A percentile compares a stretch with the other conserved stretches of the same genome.
phyloP scores from a whole-genome alignment of 257 asterid species.

The Rubia yunnanensis region DNA sequence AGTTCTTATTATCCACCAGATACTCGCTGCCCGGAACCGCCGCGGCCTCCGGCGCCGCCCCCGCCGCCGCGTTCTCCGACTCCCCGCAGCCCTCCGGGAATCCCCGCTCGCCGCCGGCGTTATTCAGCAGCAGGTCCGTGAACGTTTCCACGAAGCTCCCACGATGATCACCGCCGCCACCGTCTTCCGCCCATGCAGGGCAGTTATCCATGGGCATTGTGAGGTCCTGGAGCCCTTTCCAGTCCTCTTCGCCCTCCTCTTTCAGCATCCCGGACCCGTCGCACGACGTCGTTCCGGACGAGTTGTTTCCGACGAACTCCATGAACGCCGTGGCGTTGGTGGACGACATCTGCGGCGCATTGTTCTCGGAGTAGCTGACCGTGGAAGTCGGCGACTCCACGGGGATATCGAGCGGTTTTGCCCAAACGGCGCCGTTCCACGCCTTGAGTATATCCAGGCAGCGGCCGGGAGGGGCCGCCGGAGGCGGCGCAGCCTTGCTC shows the following conservation, averaged over 20 bases:
- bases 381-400: constrained; percentile 77
- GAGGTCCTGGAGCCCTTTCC: constrained; percentile 36
- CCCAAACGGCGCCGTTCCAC: constrained; percentile 44
- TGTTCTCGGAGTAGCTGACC: constrained; percentile 34
- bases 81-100: constrained; percentile 51
- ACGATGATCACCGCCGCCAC: constrained; percentile 33
- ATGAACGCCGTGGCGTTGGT: constrained; percentile 35
- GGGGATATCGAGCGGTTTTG: constrained; percentile 24
- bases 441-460: constrained; percentile 52
- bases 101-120: constrained; percentile 22
- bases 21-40: constrained; percentile 27
- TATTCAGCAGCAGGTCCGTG: constrained; percentile 62
- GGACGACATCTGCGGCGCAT: constrained; percentile 24
- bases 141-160: constrained; percentile 61
- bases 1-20: constrained; percentile 61
- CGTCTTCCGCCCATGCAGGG: constrained; percentile 21
- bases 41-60: not conserved
- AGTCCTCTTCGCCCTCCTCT: constrained; percentile 48
- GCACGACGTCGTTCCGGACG: constrained; percentile 30
- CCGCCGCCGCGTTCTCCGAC: constrained; percentile 27
- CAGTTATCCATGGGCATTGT: constrained; percentile 18
- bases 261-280: constrained; percentile 30
- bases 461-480: constrained; percentile 11
- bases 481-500: constrained; percentile 15
- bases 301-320: constrained; percentile 32